These are phyloP conservation scores for Triangularia verruculosa DNA, from an alignment of 2,329 filamentous ascomycete genomes.

Conservation along the genomic window DNA sequence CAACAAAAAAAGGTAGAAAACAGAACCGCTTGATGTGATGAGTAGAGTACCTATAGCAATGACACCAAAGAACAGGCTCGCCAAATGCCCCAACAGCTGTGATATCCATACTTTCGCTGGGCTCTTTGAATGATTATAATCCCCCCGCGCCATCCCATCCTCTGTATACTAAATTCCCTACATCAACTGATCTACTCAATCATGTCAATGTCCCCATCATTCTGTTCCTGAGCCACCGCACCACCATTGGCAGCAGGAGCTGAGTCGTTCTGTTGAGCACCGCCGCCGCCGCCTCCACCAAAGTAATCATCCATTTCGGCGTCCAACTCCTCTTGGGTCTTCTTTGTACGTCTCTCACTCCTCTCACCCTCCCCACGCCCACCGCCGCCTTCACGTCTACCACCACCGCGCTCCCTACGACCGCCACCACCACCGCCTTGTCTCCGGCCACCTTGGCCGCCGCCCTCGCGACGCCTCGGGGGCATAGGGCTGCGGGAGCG, in stretches of 20 bases:
- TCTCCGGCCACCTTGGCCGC: conserved; percentile 38
- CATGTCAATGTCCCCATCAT: conserved; percentile 39
- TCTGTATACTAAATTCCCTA: not conserved
- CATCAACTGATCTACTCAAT: conserved; percentile 50
- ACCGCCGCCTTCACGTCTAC: conserved; percentile 34
- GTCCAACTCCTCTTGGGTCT: conserved; percentile 89
- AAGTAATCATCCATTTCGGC: conserved; percentile 98
- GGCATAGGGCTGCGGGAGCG: conserved; percentile 61
- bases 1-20: not conserved
- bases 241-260: conserved; percentile 3
- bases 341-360: conserved; percentile 59
- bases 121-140: not conserved
- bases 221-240: conserved; percentile 1
- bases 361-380: conserved; percentile 37
- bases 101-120: not conserved
- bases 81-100: not conserved
- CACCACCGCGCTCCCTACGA: conserved; percentile 47
- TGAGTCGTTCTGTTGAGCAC: conserved; percentile 12
- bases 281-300: conserved; percentile 35
- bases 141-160: not conserved
- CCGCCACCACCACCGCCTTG: conserved; percentile 37
- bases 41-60: not conserved
- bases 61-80: not conserved
- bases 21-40: not conserved
- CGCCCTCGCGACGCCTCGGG: conserved; percentile 31